A percentile compares a stretch with the other conserved stretches of the same genome.
Evolutionary conservation across 805 yeast genomes (phyloP).

Genomic region (Sugiyamaella marilandica): DNA sequence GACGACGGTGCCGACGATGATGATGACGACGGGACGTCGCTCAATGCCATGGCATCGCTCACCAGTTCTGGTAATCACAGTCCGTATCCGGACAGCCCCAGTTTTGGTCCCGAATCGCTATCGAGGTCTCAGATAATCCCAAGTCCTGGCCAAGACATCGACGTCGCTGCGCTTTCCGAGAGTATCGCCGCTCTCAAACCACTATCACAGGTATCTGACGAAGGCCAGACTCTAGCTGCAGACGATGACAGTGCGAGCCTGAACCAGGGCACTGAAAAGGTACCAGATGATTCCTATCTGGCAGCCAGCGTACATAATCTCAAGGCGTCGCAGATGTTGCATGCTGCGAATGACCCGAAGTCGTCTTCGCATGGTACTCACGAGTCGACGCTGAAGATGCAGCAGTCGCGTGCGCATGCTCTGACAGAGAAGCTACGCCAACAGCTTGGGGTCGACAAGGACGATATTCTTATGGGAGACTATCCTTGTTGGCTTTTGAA

Average conservation of each 20-base stretch:
- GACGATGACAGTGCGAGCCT: conserved; percentile 2
- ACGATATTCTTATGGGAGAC: conserved; percentile 33
- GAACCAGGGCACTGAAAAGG: conserved; percentile 13
- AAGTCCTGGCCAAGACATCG: neutral
- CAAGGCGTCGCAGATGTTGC: conserved; percentile 6
- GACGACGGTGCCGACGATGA: conserved; percentile 22
- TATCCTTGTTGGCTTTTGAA: conserved; percentile 75
- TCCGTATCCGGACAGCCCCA: neutral
- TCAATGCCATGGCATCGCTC: neutral
- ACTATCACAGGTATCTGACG: neutral
- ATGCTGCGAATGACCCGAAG: neutral
- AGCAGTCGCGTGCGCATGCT: conserved; percentile 19
- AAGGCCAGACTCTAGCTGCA: neutral
- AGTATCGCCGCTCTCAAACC: neutral
- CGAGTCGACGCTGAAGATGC: conserved; percentile 12
- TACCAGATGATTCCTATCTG: conserved; percentile 6
- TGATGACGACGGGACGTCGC: neutral
- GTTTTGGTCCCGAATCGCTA: neutral
- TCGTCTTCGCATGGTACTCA: conserved; percentile 9
- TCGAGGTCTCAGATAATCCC: neutral
- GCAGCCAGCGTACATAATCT: conserved; percentile 5
- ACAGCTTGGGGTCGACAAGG: conserved; percentile 20
- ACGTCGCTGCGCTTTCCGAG: neutral
- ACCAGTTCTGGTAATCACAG: neutral
- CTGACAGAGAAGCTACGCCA: conserved; percentile 21